Evolutionary conservation across 192 early-diverging fungal species (phyloP), one percentile per base, ranked within the genome.

Genomic region (Coemansia sp.): DNA sequence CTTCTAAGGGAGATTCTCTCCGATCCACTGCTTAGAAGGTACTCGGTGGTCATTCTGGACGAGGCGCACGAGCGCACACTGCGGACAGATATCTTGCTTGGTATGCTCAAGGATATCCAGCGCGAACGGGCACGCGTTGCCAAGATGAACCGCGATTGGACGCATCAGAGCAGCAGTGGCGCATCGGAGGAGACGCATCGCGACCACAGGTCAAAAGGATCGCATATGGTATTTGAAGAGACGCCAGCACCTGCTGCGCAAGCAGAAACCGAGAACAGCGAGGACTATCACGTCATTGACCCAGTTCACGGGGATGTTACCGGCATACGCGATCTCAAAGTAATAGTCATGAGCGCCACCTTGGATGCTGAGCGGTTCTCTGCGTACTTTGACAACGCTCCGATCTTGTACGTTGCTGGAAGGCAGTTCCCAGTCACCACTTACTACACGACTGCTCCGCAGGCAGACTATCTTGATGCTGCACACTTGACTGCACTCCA

Each of bases 11-110:
- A 99, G 73, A 83, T 97, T 5, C 76, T 97, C 56, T 84, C 88
- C 5, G 95, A 99, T 71, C 83, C 85, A 17, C 53, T 93, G 57
- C 70, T 99, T 9, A 63, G 77, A 2, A 70, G 85, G 34, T 99
- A 99, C 75, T 87, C 88, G 34, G 90, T 91, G 9, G 88, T 99
- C 65, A 86, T 99, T 32, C 70, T 99, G 38, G 97, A 99, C 65
- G 97, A 99, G 71, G 97, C 97, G 0, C 97, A 99, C 73, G 97
- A 99, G 78, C 88, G 97, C n/a, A 97, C 93, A 0, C 63, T 99
- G 68, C 84, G 97, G 22, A 99, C 97, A 0, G 97, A 99, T 74
- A 91, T 99, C 46, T 68, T 99, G 35, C 93, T 99, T 79, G 97
- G 95, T 9, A 94, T 94, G 92, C 83, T 97, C 17, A 95, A 95